Evolutionary conservation across 345 rosid genomes (phyloP).

Genomic region (Boechera retrofracta): DNA sequence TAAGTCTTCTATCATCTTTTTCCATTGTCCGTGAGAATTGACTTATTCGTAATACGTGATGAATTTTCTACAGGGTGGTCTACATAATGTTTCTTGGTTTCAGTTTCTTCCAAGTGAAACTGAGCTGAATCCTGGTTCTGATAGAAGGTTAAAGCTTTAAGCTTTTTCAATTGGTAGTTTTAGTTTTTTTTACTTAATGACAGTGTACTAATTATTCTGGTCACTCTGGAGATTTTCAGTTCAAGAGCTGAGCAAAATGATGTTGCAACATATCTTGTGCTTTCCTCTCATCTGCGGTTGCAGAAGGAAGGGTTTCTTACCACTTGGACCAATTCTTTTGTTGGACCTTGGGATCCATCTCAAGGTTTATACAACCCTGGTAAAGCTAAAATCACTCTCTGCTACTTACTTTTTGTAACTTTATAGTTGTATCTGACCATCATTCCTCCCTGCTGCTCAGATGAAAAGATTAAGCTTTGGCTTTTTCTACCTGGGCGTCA

Average conservation of each 20-base stretch:
- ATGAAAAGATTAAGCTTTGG: slow-evolving; percentile 99
- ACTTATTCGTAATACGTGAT: slow-evolving; percentile 15
- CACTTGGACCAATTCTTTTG: slow-evolving; percentile 98
- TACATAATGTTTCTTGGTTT: slow-evolving; percentile 91
- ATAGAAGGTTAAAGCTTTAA: slow-evolving; percentile 61
- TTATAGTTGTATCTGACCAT: slow-evolving; percentile 17
- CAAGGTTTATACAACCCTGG: slow-evolving; percentile 99
- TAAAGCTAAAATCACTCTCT: slow-evolving; percentile 38
- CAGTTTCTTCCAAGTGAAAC: slow-evolving; percentile 92
- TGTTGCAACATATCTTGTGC: slow-evolving; percentile 78
- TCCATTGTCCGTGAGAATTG: background rate
- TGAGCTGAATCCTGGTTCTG: slow-evolving; percentile 69
- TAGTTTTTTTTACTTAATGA: slow-evolving; percentile 1
- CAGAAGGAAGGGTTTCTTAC: slow-evolving; percentile 89
- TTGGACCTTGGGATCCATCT: slow-evolving; percentile 99
- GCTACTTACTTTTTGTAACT: background rate
- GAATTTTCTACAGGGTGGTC: slow-evolving; percentile 69
- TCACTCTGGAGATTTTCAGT: slow-evolving; percentile 50
- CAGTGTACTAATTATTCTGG: slow-evolving; percentile 7
- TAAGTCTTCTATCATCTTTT: slow-evolving; percentile 39
- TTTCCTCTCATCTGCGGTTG: slow-evolving; percentile 85
- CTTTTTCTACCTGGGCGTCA: slow-evolving; percentile 91
- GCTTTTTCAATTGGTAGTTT: background rate
- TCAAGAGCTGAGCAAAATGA: slow-evolving; percentile 83
- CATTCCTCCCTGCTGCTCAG: slow-evolving; percentile 44